phyloP scores from a whole-genome alignment of 345 rosid species.

The Lumnitzera littorea region DNA sequence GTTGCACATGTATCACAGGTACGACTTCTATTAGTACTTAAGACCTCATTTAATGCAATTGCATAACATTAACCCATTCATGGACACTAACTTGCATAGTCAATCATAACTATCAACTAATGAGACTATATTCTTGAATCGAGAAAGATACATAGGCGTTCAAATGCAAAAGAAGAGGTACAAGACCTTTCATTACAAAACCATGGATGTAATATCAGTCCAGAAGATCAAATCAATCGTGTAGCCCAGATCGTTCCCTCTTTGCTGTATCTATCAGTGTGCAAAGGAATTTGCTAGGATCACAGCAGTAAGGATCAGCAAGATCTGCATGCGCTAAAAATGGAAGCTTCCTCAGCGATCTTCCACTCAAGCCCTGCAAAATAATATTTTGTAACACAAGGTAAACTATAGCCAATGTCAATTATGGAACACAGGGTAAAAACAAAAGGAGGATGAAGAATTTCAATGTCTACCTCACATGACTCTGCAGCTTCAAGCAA shows the following conservation, averaged over 20 bases:
- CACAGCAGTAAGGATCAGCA: constrained; percentile 45
- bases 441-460: background rate
- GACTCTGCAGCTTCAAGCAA: constrained; percentile 77
- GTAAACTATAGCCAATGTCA: background rate
- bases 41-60: too few relatives aligned
- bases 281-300: constrained; percentile 54
- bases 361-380: constrained; percentile 83
- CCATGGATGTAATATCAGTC: too few relatives aligned
- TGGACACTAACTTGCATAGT: too few relatives aligned
- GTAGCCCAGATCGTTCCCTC: constrained; percentile 64
- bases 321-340: constrained; percentile 81
- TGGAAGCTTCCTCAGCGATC: constrained; percentile 87
- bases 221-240: constrained; percentile 27
- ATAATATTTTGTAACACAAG: background rate
- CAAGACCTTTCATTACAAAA: too few relatives aligned
- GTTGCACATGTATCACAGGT: too few relatives aligned
- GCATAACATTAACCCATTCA: too few relatives aligned
- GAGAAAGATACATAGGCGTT: too few relatives aligned
- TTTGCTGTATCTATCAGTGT: constrained; percentile 65
- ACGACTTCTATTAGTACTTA: too few relatives aligned
- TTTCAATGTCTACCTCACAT: constrained; percentile 56
- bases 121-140: too few relatives aligned
- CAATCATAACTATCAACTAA: too few relatives aligned
- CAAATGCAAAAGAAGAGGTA: too few relatives aligned
- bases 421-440: background rate